A percentile compares a stretch with the other conserved stretches of the same genome.
phyloP scores from a whole-genome alignment of 192 early-diverging fungal genomes.

The Funneliformis mosseae region DNA sequence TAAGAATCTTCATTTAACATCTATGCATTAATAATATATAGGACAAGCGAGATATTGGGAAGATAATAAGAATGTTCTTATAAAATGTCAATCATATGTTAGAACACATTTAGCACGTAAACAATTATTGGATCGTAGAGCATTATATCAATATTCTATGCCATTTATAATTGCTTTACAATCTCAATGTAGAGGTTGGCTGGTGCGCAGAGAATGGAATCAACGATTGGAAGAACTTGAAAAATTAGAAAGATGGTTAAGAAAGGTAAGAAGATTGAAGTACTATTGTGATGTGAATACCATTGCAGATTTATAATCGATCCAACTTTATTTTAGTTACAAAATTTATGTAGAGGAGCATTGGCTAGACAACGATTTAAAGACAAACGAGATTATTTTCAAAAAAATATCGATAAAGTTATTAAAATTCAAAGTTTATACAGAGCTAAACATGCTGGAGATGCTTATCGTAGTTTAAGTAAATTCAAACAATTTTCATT shows the following conservation, averaged over 20 bases:
- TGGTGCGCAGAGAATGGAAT: slow-evolving; percentile 21
- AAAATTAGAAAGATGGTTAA: slow-evolving; percentile 23
- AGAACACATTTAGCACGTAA: slow-evolving; percentile 46
- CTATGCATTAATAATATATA: slow-evolving; percentile 33
- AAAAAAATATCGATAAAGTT: slow-evolving; percentile 70
- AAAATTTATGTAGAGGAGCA: slow-evolving; percentile 59
- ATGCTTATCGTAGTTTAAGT: slow-evolving; percentile 72
- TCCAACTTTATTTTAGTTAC: slow-evolving; percentile 41
- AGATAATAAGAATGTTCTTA: slow-evolving; percentile 49
- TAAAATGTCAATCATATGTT: slow-evolving; percentile 50
- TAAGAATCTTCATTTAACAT: not conserved
- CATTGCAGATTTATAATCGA: not conserved
- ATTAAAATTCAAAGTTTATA: slow-evolving; percentile 78
- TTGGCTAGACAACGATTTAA: slow-evolving; percentile 55
- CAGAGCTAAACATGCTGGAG: slow-evolving; percentile 64
- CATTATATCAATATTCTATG: slow-evolving; percentile 8
- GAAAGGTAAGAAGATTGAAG: not conserved
- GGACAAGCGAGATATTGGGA: slow-evolving; percentile 38
- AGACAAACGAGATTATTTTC: slow-evolving; percentile 58
- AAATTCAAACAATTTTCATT: slow-evolving; percentile 20
- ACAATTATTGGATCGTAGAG: slow-evolving; percentile 43
- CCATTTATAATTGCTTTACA: slow-evolving; percentile 26
- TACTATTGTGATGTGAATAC: not conserved
- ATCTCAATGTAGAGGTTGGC: slow-evolving; percentile 26
- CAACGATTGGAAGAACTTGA: slow-evolving; percentile 10